Conservation (phyloP, 139 green algal genomes). For the Chloropicon primus region DNA sequence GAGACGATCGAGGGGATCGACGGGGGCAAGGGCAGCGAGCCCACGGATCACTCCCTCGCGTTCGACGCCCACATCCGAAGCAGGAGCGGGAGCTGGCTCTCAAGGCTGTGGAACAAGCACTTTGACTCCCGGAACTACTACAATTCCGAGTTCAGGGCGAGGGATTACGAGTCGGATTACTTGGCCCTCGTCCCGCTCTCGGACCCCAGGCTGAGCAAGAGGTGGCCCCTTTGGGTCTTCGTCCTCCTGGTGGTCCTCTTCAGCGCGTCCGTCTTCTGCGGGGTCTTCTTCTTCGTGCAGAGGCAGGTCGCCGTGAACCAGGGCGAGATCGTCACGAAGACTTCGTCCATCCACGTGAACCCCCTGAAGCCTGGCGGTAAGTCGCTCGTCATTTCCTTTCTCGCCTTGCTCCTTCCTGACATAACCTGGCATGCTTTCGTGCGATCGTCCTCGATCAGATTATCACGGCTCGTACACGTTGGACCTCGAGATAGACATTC, state of each 20-base stretch:
- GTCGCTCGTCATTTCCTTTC: too few species aligned
- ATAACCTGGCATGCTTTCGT: too few species aligned
- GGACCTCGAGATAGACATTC: neutral
- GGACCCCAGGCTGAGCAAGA: neutral
- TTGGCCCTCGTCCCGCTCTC: neutral
- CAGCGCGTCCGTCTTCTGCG: neutral
- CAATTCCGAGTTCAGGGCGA: neutral
- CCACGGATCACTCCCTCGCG: neutral
- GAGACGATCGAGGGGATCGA: neutral
- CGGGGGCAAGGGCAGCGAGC: neutral
- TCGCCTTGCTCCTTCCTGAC: too few species aligned
- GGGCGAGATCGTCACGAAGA: neutral
- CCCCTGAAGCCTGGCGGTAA: neutral
- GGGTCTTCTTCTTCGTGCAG: neutral
- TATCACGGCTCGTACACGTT: neutral
- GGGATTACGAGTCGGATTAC: neutral
- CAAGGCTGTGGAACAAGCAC: neutral
- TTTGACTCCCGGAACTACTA: neutral
- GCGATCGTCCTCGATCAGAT: too few species aligned
- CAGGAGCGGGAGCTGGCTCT: neutral
- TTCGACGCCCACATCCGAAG: neutral
- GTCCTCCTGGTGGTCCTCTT: neutral
- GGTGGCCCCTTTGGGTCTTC: neutral
- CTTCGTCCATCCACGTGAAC: neutral
- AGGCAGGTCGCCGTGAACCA: neutral